Conservation (phyloP, 169 alveolate species). For the Theileria parva region DNA sequence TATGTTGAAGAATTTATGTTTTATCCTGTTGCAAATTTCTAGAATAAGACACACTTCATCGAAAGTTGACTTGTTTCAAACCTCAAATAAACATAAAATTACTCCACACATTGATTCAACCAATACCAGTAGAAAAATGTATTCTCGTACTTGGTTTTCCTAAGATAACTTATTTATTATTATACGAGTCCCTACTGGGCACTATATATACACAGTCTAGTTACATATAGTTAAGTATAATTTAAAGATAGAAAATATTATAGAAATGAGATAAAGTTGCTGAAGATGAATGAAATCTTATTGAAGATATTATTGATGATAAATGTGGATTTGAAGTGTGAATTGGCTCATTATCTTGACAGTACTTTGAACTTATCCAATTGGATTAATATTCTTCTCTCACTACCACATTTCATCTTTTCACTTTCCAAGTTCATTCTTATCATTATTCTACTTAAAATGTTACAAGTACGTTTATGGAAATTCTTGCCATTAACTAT, state of each 20-base stretch:
- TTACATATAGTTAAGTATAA: background rate
- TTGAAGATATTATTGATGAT: constrained; percentile 38
- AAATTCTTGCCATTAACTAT: background rate
- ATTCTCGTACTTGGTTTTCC: background rate
- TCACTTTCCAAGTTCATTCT: constrained; percentile 37
- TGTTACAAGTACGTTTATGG: background rate
- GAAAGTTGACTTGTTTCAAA: constrained; percentile 33
- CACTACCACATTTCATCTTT: constrained; percentile 53
- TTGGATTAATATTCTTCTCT: constrained; percentile 50
- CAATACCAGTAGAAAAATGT: background rate
- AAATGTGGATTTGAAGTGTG: constrained; percentile 57
- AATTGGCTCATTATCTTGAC: constrained; percentile 54
- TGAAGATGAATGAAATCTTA: constrained; percentile 27
- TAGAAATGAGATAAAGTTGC: constrained; percentile 6
- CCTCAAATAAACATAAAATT: background rate
- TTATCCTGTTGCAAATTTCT: constrained; percentile 43
- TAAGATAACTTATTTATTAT: too few species aligned
- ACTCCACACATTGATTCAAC: background rate
- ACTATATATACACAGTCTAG: too few species aligned
- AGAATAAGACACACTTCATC: constrained; percentile 59
- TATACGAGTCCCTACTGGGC: too few species aligned
- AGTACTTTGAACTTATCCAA: constrained; percentile 23
- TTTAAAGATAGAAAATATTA: background rate
- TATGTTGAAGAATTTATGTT: constrained; percentile 58
- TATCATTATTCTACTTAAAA: background rate